Evolutionary conservation across 495 filamentous ascomycete species (phyloP).

Genomic region (Aspergillus steynii): DNA sequence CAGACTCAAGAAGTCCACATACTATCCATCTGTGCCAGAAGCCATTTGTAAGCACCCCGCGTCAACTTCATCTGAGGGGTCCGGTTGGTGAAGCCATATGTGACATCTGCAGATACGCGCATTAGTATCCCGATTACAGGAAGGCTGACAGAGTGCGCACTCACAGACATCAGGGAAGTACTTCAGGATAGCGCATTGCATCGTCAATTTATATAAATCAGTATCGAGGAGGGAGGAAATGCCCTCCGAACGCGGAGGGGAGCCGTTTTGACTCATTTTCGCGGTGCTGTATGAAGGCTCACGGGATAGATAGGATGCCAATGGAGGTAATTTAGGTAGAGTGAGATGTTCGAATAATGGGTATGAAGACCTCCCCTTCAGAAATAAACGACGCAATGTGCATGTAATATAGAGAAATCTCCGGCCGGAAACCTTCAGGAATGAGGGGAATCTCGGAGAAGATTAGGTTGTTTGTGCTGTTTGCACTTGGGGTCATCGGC

Average conservation of each 20-base stretch:
- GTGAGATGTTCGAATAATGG: not conserved
- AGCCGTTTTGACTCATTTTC: conserved; percentile 34
- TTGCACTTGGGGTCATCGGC: conserved; percentile 25
- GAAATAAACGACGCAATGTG: not conserved
- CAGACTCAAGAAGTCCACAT: conserved; percentile 20
- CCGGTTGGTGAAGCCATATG: conserved; percentile 91
- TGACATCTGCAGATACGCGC: conserved; percentile 55
- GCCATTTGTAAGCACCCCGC: conserved; percentile 80
- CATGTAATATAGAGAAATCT: not conserved
- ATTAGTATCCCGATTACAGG: conserved; percentile 21
- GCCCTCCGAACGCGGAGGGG: conserved; percentile 55
- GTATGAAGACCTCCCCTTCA: not conserved
- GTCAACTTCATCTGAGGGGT: conserved; percentile 91
- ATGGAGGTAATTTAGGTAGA: not conserved
- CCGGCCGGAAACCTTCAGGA: not conserved
- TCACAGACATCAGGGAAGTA: conserved; percentile 80
- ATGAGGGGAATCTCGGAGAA: conserved; percentile 3
- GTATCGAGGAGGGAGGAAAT: conserved; percentile 93
- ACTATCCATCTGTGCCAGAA: conserved; percentile 79
- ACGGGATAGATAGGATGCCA: not conserved
- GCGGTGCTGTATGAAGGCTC: not conserved
- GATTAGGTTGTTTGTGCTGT: conserved; percentile 31
- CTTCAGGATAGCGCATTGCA: conserved; percentile 95
- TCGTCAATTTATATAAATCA: conserved; percentile 97
- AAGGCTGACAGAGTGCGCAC: conserved; percentile 17